These are phyloP conservation scores for Cadophora malorum DNA, from an alignment of 2,329 filamentous ascomycete species.

Conservation along the genomic window DNA sequence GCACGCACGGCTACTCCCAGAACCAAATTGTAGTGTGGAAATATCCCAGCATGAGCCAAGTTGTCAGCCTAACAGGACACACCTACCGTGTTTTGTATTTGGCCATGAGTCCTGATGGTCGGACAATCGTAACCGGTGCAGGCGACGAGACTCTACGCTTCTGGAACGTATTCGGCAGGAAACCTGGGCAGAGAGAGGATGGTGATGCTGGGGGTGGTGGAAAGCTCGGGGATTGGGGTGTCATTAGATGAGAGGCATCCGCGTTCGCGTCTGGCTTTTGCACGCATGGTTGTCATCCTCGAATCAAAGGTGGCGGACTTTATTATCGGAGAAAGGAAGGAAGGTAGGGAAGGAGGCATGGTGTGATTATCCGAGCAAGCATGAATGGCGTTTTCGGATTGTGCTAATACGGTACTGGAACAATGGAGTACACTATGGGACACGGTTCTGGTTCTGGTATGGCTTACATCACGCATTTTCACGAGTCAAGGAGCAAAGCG, in stretches of 20 bases:
- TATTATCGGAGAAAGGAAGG: background rate
- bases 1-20: slow-evolving; percentile 95
- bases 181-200: slow-evolving; percentile 71
- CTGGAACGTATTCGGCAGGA: slow-evolving; percentile 93
- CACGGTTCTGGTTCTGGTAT: slow-evolving; percentile 14
- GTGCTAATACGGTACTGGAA: slow-evolving; percentile 7
- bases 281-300: slow-evolving; percentile 1
- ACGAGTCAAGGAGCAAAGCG: background rate
- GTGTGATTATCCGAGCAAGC: slow-evolving; percentile 9
- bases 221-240: slow-evolving; percentile 78
- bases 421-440: slow-evolving; percentile 13
- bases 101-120: slow-evolving; percentile 95
- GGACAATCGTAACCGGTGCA: slow-evolving; percentile 92
- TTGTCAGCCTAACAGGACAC: slow-evolving; percentile 92
- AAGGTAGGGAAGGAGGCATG: background rate
- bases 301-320: slow-evolving; percentile 12
- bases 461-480: slow-evolving; percentile 8
- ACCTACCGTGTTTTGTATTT: slow-evolving; percentile 96
- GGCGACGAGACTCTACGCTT: slow-evolving; percentile 96
- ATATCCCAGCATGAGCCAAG: slow-evolving; percentile 97
- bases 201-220: slow-evolving; percentile 66
- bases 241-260: slow-evolving; percentile 69
- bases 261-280: slow-evolving; percentile 3
- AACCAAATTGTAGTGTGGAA: slow-evolving; percentile 99
- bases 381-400: slow-evolving; percentile 25